A percentile compares a stretch with the other conserved stretches of the same genome.
These are phyloP conservation scores for Auxenochlorella protothecoides DNA, from an alignment of 139 green algal species.

Conservation along the genomic window DNA sequence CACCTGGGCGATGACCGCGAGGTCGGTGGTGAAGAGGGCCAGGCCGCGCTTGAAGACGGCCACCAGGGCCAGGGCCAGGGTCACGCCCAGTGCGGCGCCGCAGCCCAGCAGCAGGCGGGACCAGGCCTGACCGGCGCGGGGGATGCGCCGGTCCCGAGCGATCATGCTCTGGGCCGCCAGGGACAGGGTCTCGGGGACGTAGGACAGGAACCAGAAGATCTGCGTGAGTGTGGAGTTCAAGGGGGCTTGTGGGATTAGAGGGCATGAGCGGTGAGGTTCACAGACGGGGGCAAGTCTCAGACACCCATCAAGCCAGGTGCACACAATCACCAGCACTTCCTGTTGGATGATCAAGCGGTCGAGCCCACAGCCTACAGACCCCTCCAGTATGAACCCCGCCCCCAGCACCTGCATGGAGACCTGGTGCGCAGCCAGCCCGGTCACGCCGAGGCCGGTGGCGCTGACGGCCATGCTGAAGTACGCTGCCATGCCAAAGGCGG, in stretches of 20 bases:
- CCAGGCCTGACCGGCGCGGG: background rate
- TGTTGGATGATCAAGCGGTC: background rate
- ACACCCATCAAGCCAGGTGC: background rate
- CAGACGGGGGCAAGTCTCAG: background rate
- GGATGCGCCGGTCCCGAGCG: constrained; percentile 29
- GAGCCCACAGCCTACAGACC: background rate
- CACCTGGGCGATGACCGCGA: constrained; percentile 17
- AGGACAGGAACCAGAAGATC: constrained; percentile 59
- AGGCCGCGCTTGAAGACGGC: constrained; percentile 13
- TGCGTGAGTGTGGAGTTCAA: constrained; percentile 1
- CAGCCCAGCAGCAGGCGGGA: constrained; percentile 25
- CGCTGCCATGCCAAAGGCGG: constrained; percentile 36
- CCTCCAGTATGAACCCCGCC: background rate
- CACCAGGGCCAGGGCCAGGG: constrained; percentile 15
- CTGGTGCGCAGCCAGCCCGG: constrained; percentile 44
- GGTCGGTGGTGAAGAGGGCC: constrained; percentile 33
- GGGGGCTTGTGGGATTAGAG: background rate
- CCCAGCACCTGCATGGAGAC: constrained; percentile 37
- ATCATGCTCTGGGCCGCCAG: constrained; percentile 51
- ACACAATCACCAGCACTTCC: background rate
- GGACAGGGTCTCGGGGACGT: constrained; percentile 50
- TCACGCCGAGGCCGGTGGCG: constrained; percentile 32
- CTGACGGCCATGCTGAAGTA: constrained; percentile 40
- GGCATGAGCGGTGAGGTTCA: background rate
- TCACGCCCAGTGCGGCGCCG: constrained; percentile 16